Evolutionary conservation across 768 basidiomycete species (phyloP).

Genomic region (Suillus cothurnatus): DNA sequence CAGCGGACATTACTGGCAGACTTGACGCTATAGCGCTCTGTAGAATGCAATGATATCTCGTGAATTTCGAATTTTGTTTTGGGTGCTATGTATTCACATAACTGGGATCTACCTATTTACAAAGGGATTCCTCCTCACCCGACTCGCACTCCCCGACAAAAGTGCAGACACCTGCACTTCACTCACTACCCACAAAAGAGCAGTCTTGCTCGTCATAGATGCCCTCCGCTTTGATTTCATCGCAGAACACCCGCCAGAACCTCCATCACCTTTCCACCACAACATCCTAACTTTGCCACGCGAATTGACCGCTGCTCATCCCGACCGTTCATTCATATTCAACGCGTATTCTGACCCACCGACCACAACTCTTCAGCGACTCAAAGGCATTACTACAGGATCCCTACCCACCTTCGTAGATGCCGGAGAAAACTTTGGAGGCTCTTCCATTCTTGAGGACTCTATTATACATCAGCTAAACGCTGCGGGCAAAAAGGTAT

Average conservation of each 20-base stretch:
- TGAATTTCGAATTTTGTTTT: constrained; percentile 43
- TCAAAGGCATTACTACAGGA: constrained; percentile 94
- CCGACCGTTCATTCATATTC: constrained; percentile 80
- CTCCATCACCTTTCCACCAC: constrained; percentile 73
- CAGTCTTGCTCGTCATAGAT: constrained; percentile 88
- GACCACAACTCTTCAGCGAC: constrained; percentile 90
- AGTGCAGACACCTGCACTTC: constrained; percentile 37
- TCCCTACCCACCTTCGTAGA: constrained; percentile 96
- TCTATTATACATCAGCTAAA: constrained; percentile 78
- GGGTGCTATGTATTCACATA: constrained; percentile 69
- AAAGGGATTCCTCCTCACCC: constrained; percentile 87
- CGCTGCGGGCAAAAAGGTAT: constrained; percentile 60
- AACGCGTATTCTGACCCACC: constrained; percentile 94
- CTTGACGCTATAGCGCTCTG: no score
- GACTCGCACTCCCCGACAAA: constrained; percentile 40
- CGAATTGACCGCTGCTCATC: constrained; percentile 63
- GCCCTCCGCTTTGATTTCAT: constrained; percentile 94
- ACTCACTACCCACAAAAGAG: constrained; percentile 71
- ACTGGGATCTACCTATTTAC: constrained; percentile 89
- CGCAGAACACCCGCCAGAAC: constrained; percentile 59
- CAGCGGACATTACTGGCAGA: no score
- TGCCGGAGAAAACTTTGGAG: constrained; percentile 91
- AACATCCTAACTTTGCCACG: constrained; percentile 79
- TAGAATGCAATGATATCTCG: constrained; percentile 18
- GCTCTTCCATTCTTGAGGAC: constrained; percentile 84